These are phyloP conservation scores for Euphrasia arctica DNA, from an alignment of 305 asterid genomes.

Conservation along the genomic window DNA sequence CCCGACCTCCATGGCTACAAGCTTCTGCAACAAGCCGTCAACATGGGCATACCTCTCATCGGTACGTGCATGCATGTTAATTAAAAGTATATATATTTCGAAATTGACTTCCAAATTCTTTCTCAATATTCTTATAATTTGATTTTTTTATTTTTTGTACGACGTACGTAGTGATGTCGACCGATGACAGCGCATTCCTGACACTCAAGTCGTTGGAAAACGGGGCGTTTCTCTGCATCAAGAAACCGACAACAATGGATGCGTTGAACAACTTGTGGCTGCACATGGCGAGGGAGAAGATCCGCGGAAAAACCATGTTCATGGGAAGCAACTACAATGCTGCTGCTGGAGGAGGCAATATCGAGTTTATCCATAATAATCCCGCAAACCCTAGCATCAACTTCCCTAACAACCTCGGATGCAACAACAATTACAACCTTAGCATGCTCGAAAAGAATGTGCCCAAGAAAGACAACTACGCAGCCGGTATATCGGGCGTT, in stretches of 20 bases:
- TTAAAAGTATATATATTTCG: no score
- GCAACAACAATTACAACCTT: no score
- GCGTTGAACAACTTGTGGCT: conserved; percentile 40
- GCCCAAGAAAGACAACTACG: background rate
- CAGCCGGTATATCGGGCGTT: no score
- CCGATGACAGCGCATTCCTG: conserved; percentile 26
- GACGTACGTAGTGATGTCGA: conserved; percentile 39
- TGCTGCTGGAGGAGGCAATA: background rate
- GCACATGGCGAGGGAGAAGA: conserved; percentile 36
- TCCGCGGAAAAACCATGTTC: conserved; percentile 18
- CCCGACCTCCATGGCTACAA: conserved; percentile 41
- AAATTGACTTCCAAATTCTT: no score
- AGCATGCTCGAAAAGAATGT: no score
- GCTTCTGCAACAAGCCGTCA: conserved; percentile 37
- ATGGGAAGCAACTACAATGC: background rate
- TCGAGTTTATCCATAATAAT: background rate
- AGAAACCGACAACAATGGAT: conserved; percentile 35
- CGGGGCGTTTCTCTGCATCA: conserved; percentile 42
- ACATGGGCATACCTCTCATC: conserved; percentile 35
- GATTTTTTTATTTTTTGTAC: background rate
- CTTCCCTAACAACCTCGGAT: no score
- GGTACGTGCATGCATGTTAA: conserved; percentile 25
- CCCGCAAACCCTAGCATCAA: background rate
- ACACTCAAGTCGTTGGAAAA: conserved; percentile 34
- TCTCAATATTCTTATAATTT: no score